phyloP scores from a whole-genome alignment of 805 yeast genomes.

The Sungouiozyma ichnusensis region DNA sequence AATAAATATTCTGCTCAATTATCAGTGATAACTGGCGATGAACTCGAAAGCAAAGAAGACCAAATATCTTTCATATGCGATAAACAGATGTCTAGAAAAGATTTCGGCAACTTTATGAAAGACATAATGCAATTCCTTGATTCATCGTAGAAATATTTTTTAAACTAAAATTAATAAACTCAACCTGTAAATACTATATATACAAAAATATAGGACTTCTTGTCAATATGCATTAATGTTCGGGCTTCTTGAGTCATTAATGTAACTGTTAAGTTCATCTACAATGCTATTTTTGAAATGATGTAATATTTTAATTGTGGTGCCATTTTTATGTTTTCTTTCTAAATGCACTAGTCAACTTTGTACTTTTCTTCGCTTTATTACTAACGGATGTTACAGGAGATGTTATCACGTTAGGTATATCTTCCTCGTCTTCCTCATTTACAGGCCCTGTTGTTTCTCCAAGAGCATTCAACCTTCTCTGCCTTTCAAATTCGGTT shows the following conservation, averaged over 20 bases:
- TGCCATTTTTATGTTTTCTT: not conserved
- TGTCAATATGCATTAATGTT: not conserved
- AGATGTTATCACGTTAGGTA: slow-evolving; percentile 7
- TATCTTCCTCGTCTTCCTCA: slow-evolving; percentile 37
- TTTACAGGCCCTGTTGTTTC: slow-evolving; percentile 25
- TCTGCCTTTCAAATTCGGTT: slow-evolving; percentile 54
- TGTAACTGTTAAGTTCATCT: not conserved
- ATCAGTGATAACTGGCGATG: slow-evolving; percentile 23
- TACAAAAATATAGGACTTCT: not conserved
- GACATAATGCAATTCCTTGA: slow-evolving; percentile 5
- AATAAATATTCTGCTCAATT: slow-evolving; percentile 25
- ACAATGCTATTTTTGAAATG: no score
- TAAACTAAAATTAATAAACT: not conserved
- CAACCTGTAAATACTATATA: not conserved
- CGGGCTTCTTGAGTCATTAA: not conserved
- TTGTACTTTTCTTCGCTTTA: not conserved
- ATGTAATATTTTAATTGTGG: not conserved
- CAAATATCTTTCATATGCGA: slow-evolving; percentile 24
- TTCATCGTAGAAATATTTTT: not conserved
- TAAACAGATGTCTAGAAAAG: slow-evolving; percentile 4
- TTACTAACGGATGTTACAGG: not conserved
- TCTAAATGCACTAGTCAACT: not conserved
- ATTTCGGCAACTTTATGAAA: slow-evolving; percentile 6
- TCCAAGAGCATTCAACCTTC: slow-evolving; percentile 54
- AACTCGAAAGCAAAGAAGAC: slow-evolving; percentile 17